These are phyloP conservation scores for Xylaria intraflava DNA, from an alignment of 495 filamentous ascomycete species.

Conservation along the genomic window DNA sequence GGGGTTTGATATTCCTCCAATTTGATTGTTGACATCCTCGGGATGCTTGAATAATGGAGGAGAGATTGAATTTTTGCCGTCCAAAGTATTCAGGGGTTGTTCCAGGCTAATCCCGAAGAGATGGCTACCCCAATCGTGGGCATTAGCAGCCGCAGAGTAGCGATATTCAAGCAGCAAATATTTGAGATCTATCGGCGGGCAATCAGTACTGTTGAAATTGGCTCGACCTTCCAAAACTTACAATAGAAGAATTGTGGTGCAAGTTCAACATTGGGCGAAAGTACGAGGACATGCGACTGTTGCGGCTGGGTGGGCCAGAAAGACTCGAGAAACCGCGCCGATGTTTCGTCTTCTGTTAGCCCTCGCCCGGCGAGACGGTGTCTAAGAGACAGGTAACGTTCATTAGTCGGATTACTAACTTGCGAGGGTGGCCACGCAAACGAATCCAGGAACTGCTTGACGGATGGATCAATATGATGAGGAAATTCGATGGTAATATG, in stretches of 20 bases:
- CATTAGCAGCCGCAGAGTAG: constrained; percentile 49
- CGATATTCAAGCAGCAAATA: constrained; percentile 67
- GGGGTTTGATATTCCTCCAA: constrained; percentile 32
- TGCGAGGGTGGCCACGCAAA: constrained; percentile 58
- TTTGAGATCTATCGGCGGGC: constrained; percentile 47
- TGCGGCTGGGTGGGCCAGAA: constrained; percentile 64
- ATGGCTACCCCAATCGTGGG: constrained; percentile 38
- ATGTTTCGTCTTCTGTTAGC: constrained; percentile 54
- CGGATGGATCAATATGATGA: constrained; percentile 52
- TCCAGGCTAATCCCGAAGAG: constrained; percentile 73
- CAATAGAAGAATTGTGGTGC: constrained; percentile 75
- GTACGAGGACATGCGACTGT: constrained; percentile 64
- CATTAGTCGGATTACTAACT: constrained; percentile 28
- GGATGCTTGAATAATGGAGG: constrained; percentile 38
- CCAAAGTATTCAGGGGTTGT: constrained; percentile 55
- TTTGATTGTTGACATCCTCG: constrained; percentile 19
- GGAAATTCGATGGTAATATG: constrained; percentile 78
- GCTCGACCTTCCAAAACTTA: constrained; percentile 18
- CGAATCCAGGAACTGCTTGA: constrained; percentile 51
- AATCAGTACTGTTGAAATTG: not conserved
- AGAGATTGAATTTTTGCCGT: constrained; percentile 46
- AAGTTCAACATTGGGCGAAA: constrained; percentile 70
- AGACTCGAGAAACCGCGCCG: constrained; percentile 66
- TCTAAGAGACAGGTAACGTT: constrained; percentile 56
- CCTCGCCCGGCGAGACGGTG: constrained; percentile 56